phyloP scores from a whole-genome alignment of 192 early-diverging fungal species.

The Coemansia umbellata region DNA sequence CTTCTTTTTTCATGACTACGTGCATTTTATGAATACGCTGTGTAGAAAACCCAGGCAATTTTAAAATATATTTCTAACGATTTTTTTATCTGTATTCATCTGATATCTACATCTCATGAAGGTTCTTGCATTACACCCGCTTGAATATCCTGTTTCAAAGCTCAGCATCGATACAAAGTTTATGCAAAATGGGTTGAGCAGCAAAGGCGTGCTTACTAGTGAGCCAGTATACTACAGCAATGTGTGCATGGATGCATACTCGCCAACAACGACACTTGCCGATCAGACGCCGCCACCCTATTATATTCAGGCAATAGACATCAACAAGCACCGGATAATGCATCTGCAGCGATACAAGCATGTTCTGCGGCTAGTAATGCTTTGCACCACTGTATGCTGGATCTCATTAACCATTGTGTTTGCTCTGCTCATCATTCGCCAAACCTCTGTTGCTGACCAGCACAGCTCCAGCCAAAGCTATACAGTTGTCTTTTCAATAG shows the following conservation, averaged over 20 bases:
- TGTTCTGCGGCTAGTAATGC: constrained; percentile 15
- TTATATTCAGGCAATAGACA: not conserved
- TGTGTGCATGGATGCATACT: not conserved
- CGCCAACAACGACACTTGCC: not conserved
- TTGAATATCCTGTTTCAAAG: constrained; percentile 1
- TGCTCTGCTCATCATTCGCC: constrained; percentile 17
- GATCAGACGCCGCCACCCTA: not conserved
- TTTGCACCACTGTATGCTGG: constrained; percentile 25
- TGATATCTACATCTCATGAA: not conserved
- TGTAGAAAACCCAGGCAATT: too few species aligned
- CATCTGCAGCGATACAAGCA: constrained; percentile 15
- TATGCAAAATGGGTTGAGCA: not conserved
- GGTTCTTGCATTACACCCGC: not conserved
- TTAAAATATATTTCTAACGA: too few species aligned
- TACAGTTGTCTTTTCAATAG: not conserved
- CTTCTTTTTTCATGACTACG: too few species aligned
- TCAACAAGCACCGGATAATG: constrained; percentile 9
- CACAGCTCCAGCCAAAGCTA: not conserved
- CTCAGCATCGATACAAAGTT: constrained; percentile 4
- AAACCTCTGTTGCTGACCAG: not conserved
- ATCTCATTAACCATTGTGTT: constrained; percentile 14
- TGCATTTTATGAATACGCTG: too few species aligned
- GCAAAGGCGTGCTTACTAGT: not conserved
- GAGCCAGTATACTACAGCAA: not conserved
- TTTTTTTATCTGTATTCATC: not conserved